Conservation (phyloP, 129 eudicot species). For the Oenanthe sinensis region DNA sequence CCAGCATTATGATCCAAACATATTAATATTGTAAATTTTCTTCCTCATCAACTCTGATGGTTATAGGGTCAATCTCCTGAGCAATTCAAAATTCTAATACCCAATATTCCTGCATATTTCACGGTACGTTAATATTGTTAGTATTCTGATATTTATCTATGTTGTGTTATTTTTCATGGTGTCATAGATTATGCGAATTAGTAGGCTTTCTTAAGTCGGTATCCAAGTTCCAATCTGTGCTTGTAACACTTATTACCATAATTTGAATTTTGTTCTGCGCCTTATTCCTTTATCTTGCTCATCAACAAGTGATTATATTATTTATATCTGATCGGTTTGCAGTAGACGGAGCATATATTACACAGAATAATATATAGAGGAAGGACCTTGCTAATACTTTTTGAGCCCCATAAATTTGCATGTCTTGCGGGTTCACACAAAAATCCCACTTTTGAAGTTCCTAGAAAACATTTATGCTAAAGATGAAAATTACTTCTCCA, state of each 20-base stretch:
- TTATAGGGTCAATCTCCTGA: slow-evolving; percentile 71
- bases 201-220: background rate
- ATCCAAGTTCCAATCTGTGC: background rate
- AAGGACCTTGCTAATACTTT: background rate
- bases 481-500: background rate
- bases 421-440: background rate
- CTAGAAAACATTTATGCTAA: background rate
- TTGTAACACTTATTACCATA: background rate
- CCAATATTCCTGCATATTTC: slow-evolving; percentile 93
- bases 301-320: background rate
- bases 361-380: background rate
- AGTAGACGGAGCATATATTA: background rate
- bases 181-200: background rate
- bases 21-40: background rate
- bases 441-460: background rate
- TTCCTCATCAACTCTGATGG: slow-evolving; percentile 8
- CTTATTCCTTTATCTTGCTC: background rate
- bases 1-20: background rate
- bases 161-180: background rate
- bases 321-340: background rate
- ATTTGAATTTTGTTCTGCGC: background rate
- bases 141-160: background rate
- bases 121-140: slow-evolving; percentile 44
- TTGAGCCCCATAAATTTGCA: background rate
- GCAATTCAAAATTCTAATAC: slow-evolving; percentile 81